These are phyloP conservation scores for Zanthoxylum bungeanum DNA, from an alignment of 345 rosid species.

Conservation along the genomic window DNA sequence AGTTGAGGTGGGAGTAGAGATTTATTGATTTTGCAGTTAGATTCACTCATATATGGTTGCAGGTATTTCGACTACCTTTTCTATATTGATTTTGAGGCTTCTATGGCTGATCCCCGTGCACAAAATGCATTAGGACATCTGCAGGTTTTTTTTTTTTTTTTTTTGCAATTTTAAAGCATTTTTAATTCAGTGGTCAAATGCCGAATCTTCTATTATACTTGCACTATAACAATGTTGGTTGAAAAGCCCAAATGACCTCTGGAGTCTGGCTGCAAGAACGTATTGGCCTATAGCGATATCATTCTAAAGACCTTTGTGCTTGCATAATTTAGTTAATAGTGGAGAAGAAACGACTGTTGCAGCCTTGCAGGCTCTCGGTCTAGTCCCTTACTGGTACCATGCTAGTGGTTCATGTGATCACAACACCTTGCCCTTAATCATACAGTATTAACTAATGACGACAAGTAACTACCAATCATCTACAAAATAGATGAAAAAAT, in stretches of 20 bases:
- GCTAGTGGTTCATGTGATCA: neutral
- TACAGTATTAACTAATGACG: too few relatives aligned
- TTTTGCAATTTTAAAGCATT: too few relatives aligned
- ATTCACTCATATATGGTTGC: constrained; percentile 10
- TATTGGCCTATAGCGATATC: neutral
- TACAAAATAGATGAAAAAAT: too few relatives aligned
- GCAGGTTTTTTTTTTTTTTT: constrained; percentile 29
- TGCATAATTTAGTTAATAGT: neutral
- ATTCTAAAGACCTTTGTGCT: neutral
- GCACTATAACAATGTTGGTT: neutral
- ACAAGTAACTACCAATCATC: too few relatives aligned
- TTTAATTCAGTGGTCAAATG: neutral
- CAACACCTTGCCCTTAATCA: neutral
- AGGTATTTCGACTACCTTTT: constrained; percentile 57
- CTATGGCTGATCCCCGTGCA: too few relatives aligned
- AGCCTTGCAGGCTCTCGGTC: neutral
- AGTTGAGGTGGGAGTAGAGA: neutral
- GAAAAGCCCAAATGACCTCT: neutral
- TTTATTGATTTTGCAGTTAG: neutral
- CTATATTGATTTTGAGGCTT: constrained; percentile 54
- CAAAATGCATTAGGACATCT: constrained; percentile 50
- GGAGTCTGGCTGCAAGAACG: neutral
- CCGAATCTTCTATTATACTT: neutral
- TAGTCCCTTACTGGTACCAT: neutral
- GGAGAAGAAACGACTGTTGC: neutral